phyloP scores from a whole-genome alignment of 768 basidiomycete species.

The Suillus decipiens region DNA sequence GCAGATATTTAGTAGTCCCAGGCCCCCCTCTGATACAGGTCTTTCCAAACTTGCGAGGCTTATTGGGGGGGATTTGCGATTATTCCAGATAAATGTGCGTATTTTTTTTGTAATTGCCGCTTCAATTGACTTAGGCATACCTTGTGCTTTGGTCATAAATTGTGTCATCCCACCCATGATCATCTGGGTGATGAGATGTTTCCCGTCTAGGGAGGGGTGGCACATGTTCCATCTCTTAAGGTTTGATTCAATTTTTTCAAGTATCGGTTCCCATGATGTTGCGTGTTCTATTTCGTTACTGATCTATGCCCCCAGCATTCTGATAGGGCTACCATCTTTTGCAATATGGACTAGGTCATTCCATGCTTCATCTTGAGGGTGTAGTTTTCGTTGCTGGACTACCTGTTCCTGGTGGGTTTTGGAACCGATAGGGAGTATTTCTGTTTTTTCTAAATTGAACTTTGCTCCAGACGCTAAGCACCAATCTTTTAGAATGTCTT shows the following conservation, averaged over 20 bases:
- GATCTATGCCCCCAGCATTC: conserved; percentile 23
- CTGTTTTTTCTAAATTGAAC: conserved; percentile 26
- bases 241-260: conserved; percentile 23
- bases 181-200: conserved; percentile 21
- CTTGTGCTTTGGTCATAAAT: conserved; percentile 32
- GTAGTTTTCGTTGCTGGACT: neutral
- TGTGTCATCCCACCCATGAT: conserved; percentile 25
- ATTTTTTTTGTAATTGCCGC: neutral
- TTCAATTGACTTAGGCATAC: conserved; percentile 27
- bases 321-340: conserved; percentile 14
- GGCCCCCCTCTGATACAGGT: neutral
- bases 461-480: conserved; percentile 13
- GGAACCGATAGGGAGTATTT: conserved; percentile 17
- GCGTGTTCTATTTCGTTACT: conserved; percentile 20
- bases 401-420: neutral
- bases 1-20: neutral
- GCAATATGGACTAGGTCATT: conserved; percentile 9
- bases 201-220: conserved; percentile 14
- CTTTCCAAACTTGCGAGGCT: neutral
- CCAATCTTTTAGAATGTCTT: conserved; percentile 15
- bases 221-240: conserved; percentile 17
- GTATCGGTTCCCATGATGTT: conserved; percentile 15
- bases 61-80: neutral
- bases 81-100: conserved; percentile 21
- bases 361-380: neutral